Percentiles rank a stretch among this genome's conserved stretches.
Conservation (phyloP, 805 yeast species). For the Torulaspora quercuum region DNA sequence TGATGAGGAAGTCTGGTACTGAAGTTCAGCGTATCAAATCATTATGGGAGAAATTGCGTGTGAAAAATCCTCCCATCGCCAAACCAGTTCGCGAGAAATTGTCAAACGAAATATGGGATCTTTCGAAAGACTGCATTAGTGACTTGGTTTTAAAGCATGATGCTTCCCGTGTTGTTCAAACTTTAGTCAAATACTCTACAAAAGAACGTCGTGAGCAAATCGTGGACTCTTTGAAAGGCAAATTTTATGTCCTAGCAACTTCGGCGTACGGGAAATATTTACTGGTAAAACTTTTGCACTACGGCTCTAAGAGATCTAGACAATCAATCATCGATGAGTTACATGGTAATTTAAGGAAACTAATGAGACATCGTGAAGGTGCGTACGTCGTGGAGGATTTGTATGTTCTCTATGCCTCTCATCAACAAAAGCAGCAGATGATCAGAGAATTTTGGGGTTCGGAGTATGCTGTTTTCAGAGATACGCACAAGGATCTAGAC, state of each 20-base stretch:
- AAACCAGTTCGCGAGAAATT: slow-evolving; percentile 71
- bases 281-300: slow-evolving; percentile 82
- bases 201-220: slow-evolving; percentile 74
- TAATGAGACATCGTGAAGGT: slow-evolving; percentile 97
- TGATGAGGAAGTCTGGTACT: slow-evolving; percentile 80
- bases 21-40: slow-evolving; percentile 81
- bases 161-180: slow-evolving; percentile 93
- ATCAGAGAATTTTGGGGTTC: slow-evolving; percentile 96
- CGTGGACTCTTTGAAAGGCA: slow-evolving; percentile 65
- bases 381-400: slow-evolving; percentile 96
- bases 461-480: slow-evolving; percentile 86
- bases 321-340: slow-evolving; percentile 73
- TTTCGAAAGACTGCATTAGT: slow-evolving; percentile 68
- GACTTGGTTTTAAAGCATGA: slow-evolving; percentile 94
- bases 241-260: slow-evolving; percentile 78
- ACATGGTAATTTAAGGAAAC: slow-evolving; percentile 84
- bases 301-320: slow-evolving; percentile 82
- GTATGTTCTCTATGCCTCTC: slow-evolving; percentile 76
- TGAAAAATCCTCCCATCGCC: slow-evolving; percentile 76
- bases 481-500: slow-evolving; percentile 59
- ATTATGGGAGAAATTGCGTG: slow-evolving; percentile 89
- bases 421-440: slow-evolving; percentile 85
- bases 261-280: slow-evolving; percentile 92
- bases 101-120: slow-evolving; percentile 79
- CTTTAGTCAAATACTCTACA: slow-evolving; percentile 79